phyloP scores from a whole-genome alignment of 495 filamentous ascomycete species.

The Mytilinidion resinicola region DNA sequence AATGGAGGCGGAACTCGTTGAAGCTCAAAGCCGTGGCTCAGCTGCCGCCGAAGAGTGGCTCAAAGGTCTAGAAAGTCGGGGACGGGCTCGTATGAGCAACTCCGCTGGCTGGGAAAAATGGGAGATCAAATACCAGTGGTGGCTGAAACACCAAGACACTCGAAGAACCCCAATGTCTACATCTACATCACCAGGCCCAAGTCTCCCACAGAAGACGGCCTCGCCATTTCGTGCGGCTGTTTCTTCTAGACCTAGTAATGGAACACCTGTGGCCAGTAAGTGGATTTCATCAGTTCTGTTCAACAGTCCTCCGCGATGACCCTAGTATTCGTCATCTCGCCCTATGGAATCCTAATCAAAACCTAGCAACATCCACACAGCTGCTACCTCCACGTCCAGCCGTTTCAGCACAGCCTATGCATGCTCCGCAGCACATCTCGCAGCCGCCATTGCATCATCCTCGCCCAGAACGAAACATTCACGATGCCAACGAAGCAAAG shows the following conservation, averaged over 20 bases:
- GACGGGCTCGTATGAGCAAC: slow-evolving; percentile 51
- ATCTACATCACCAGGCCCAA: slow-evolving; percentile 32
- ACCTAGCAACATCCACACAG: not conserved
- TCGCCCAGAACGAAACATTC: slow-evolving; percentile 38
- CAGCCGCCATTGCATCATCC: not conserved
- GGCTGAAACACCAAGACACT: slow-evolving; percentile 17
- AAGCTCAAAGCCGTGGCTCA: slow-evolving; percentile 52
- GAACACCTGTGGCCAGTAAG: not conserved
- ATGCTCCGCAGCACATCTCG: slow-evolving; percentile 11
- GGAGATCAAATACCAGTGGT: slow-evolving; percentile 40
- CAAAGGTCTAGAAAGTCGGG: slow-evolving; percentile 58
- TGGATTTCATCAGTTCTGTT: not conserved
- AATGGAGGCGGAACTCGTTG: slow-evolving; percentile 50
- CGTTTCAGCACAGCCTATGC: slow-evolving; percentile 8
- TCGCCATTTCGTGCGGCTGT: slow-evolving; percentile 11
- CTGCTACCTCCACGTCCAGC: slow-evolving; percentile 9
- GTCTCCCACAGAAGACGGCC: not conserved
- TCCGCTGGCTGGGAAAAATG: slow-evolving; percentile 65
- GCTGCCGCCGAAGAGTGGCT: slow-evolving; percentile 66
- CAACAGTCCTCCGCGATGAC: too few relatives aligned
- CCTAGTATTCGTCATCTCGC: too few relatives aligned
- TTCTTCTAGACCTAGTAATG: not conserved
- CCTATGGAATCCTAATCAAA: not conserved
- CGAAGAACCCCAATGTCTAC: slow-evolving; percentile 37
- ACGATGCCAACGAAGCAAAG: slow-evolving; percentile 51